Percentiles rank a stretch among this genome's conserved stretches.
Conservation (phyloP, 2,329 filamentous ascomycete species). For the Aspergillus luchuensis region DNA sequence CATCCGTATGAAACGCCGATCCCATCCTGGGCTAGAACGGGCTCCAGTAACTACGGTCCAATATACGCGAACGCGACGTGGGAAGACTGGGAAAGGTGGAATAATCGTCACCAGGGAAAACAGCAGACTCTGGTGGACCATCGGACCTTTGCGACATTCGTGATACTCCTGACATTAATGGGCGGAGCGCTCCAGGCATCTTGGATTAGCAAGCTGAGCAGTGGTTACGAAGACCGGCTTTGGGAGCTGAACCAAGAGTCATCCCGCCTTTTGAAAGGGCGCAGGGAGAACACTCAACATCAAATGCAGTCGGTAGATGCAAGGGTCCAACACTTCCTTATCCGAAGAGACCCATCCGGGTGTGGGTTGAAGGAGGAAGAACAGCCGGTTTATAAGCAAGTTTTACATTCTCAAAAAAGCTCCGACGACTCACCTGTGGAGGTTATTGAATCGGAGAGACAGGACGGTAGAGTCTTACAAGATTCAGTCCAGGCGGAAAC, state of each 20-base stretch:
- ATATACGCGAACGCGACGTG: conserved; percentile 82
- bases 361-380: conserved; percentile 49
- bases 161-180: conserved; percentile 68
- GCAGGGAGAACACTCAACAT: conserved; percentile 54
- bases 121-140: conserved; percentile 69
- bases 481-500: neutral
- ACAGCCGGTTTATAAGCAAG: conserved; percentile 42
- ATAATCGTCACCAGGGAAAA: conserved; percentile 54
- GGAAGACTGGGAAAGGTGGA: conserved; percentile 95
- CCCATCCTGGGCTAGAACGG: conserved; percentile 23
- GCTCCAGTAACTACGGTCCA: conserved; percentile 37
- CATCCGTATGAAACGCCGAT: conserved; percentile 37
- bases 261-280: conserved; percentile 57
- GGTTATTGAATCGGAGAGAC: neutral
- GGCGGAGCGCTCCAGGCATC: conserved; percentile 73
- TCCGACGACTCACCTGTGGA: neutral
- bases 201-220: conserved; percentile 64
- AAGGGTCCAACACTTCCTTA: conserved; percentile 75
- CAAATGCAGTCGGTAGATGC: conserved; percentile 56
- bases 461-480: neutral
- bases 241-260: conserved; percentile 67
- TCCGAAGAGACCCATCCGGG: conserved; percentile 65
- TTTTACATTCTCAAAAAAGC: conserved; percentile 8
- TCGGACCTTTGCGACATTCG: conserved; percentile 71
- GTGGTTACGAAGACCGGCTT: conserved; percentile 65